Evolutionary conservation across 176 grass and related monocot species (phyloP).

Genomic region (Musa acuminata): DNA sequence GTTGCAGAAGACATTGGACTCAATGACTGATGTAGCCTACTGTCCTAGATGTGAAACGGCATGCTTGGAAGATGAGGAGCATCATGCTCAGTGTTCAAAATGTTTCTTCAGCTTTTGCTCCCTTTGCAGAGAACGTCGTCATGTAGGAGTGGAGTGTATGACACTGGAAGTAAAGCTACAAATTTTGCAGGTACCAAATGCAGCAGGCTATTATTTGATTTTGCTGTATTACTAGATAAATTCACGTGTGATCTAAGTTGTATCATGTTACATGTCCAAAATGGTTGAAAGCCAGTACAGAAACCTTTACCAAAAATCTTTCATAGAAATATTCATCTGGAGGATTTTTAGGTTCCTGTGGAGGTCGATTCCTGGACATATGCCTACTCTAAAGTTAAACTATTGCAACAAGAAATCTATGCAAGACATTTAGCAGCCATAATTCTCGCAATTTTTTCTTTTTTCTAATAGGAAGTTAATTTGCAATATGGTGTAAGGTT

Average conservation of each 20-base stretch:
- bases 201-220: background rate
- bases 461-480: no score
- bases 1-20: constrained; percentile 62
- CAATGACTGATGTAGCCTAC: constrained; percentile 67
- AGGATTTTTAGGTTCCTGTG: background rate
- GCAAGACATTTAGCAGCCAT: no score
- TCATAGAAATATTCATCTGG: background rate
- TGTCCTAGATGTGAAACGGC: constrained; percentile 72
- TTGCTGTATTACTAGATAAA: background rate
- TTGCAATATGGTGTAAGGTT: background rate
- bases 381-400: no score
- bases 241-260: no score
- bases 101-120: constrained; percentile 84
- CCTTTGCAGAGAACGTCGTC: constrained; percentile 57
- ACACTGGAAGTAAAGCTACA: constrained; percentile 40
- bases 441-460: no score
- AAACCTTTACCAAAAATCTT: background rate
- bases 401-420: no score
- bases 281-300: background rate
- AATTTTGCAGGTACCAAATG: constrained; percentile 52
- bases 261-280: background rate
- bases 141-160: constrained; percentile 60
- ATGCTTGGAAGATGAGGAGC: constrained; percentile 59
- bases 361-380: no score
- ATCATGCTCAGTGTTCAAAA: constrained; percentile 65